Evolutionary conservation across 23 red algal species (phyloP), one percentile per base, ranked within the genome.

Genomic region (Gracilariopsis chorda): DNA sequence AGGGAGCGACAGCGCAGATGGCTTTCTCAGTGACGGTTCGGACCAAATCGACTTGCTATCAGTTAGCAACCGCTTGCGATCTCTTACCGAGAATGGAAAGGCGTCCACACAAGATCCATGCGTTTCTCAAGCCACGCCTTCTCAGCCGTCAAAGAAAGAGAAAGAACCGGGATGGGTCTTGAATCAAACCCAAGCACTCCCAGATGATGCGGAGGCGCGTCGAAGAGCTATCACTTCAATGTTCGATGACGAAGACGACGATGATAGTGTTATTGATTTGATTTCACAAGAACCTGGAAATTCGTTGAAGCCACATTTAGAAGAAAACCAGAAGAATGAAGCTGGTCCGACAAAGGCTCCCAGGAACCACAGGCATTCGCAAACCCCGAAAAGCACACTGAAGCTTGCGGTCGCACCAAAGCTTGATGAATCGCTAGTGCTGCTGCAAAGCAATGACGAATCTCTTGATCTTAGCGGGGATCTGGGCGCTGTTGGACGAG

Each of bases 401-500:
- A 33, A 33, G 35, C 75, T 91, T 19, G 42, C 44, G 33, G 58
- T 72, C 48, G 75, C 60, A 19, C 48, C 88, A 64, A 91, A 91
- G 46, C 23, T 91, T 51, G 75, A 91, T 19, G 88, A 91, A 14
- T 69, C 53, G 48, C 58, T 91, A 32, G 59, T 91, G 40, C 60
- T 91, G 9, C 48, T 91, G 34, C 88, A 91, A 49, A 73, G 75
- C 51, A 78, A 48, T 76, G 77, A 55, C 42, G 68, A 71, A 60
- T 37, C 14, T 19, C 40, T 93, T 12, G 90, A 93, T 84, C 68
- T 93, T 21, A 83, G 77, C 44, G 90, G 90, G 7, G 90, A 93
- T 77, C 51, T 93, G 23, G 90, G 90, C 12, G 90, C 90, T 19
- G 80, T 93, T 55, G 90, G 90, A 36, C 40, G 90, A 19, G 90